These are phyloP conservation scores for Lachnellula occidentalis DNA, from an alignment of 2,329 filamentous ascomycete genomes.

Conservation along the genomic window DNA sequence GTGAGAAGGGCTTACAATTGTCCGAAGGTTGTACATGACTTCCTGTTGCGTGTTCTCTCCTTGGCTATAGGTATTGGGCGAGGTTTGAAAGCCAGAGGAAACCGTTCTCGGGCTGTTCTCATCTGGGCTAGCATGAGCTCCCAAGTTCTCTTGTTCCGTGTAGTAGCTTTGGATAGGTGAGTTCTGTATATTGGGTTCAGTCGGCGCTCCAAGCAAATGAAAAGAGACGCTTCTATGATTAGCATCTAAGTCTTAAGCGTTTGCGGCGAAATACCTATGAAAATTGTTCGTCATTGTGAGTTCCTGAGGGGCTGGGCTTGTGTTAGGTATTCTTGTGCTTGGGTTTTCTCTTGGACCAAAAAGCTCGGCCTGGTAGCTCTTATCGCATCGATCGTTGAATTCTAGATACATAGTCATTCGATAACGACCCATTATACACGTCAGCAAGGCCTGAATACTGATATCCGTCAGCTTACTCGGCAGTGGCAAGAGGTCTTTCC, in stretches of 20 bases:
- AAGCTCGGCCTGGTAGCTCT: conserved; percentile 14
- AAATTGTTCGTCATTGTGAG: conserved; percentile 8
- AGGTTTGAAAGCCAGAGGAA: background rate
- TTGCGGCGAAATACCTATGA: conserved; percentile 6
- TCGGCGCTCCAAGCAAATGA: background rate
- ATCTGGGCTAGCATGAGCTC: background rate
- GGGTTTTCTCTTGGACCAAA: conserved; percentile 15
- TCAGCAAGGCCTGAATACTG: background rate
- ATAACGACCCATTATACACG: background rate
- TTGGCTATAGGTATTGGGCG: background rate
- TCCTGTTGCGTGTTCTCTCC: conserved; percentile 2
- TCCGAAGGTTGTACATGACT: background rate
- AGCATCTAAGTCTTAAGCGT: conserved; percentile 1
- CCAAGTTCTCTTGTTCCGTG: background rate
- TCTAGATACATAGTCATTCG: conserved; percentile 15
- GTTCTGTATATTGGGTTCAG: background rate
- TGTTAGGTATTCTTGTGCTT: conserved; percentile 6
- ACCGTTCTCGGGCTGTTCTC: background rate
- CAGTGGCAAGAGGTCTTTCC: background rate
- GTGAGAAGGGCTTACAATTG: conserved; percentile 2
- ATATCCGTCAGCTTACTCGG: conserved; percentile 1
- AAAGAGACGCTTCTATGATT: background rate
- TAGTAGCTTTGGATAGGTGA: background rate
- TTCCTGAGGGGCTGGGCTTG: conserved; percentile 1
- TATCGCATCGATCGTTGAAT: conserved; percentile 15